phyloP scores from a whole-genome alignment of 768 basidiomycete genomes.

The Strobilomyces echinocephalus region DNA sequence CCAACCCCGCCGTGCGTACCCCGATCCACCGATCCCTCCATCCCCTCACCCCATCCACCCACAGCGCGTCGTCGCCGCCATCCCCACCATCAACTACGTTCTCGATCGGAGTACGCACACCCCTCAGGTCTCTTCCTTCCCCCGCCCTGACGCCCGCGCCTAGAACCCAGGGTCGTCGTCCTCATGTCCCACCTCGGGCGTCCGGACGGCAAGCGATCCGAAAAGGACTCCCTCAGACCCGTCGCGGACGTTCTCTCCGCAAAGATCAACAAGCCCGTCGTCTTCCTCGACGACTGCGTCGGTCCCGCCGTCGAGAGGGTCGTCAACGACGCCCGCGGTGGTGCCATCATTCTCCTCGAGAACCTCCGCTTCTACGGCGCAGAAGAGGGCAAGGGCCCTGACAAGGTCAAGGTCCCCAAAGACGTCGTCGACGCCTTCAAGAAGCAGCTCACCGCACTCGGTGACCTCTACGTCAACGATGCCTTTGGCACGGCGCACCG shows the following conservation, averaged over 20 bases:
- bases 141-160: not conserved
- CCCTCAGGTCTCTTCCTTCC: not conserved
- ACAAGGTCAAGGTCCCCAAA: conserved; percentile 92
- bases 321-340: conserved; percentile 52
- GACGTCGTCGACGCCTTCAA: conserved; percentile 79
- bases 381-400: conserved; percentile 96
- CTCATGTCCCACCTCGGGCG: conserved; percentile 99
- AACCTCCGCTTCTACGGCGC: conserved; percentile 98
- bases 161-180: conserved; percentile 77
- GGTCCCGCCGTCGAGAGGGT: conserved; percentile 80
- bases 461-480: conserved; percentile 97
- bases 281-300: conserved; percentile 80
- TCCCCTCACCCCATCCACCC: conserved; percentile 8
- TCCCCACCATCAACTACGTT: conserved; percentile 94
- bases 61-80: conserved; percentile 93
- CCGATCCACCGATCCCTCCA: conserved; percentile 8
- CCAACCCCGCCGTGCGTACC: conserved; percentile 85
- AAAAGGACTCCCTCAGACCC: conserved; percentile 88
- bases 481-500: conserved; percentile 99
- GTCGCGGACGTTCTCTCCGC: conserved; percentile 63
- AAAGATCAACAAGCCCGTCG: conserved; percentile 53
- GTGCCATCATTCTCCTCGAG: conserved; percentile 86
- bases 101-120: conserved; percentile 64
- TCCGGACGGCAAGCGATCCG: conserved; percentile 85
- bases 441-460: conserved; percentile 82